Percentiles rank a stretch among this genome's conserved stretches.
Conservation (phyloP, 306 rosid genomes). For the Trifolium subterraneum region DNA sequence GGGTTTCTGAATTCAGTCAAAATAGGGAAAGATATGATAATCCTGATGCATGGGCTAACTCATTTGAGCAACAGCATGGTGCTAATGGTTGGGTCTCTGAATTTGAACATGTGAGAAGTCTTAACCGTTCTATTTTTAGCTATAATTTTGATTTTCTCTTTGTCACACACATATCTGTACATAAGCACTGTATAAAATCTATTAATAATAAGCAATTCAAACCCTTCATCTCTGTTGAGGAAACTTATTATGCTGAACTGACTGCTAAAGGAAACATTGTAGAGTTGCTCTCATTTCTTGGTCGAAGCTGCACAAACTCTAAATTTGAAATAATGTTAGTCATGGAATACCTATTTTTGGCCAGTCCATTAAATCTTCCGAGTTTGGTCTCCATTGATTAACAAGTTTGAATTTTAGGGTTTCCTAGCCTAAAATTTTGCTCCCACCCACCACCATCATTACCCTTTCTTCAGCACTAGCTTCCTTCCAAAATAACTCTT, state of each 20-base stretch:
- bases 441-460: constrained; percentile 1
- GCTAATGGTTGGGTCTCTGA: constrained; percentile 93
- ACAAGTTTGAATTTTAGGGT: constrained; percentile 13
- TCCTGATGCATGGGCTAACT: constrained; percentile 82
- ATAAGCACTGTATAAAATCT: constrained; percentile 12
- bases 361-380: constrained; percentile 16
- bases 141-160: constrained; percentile 12
- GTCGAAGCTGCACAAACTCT: constrained; percentile 18
- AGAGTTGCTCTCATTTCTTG: background rate
- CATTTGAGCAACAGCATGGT: constrained; percentile 89
- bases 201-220: constrained; percentile 18
- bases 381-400: constrained; percentile 3
- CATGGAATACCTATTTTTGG: constrained; percentile 20
- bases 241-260: constrained; percentile 27
- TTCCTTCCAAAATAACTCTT: constrained; percentile 25
- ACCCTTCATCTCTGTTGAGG: constrained; percentile 31
- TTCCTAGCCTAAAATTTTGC: constrained; percentile 22
- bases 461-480: constrained; percentile 17
- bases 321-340: constrained; percentile 30
- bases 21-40: constrained; percentile 61
- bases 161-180: background rate
- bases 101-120: constrained; percentile 77
- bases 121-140: constrained; percentile 25
- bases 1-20: constrained; percentile 83
- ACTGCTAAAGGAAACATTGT: constrained; percentile 11